A percentile compares a stretch with the other conserved stretches of the same genome.
These are phyloP conservation scores for Dissophora globulifera DNA, from an alignment of 192 early-diverging fungal genomes.

Conservation along the genomic window DNA sequence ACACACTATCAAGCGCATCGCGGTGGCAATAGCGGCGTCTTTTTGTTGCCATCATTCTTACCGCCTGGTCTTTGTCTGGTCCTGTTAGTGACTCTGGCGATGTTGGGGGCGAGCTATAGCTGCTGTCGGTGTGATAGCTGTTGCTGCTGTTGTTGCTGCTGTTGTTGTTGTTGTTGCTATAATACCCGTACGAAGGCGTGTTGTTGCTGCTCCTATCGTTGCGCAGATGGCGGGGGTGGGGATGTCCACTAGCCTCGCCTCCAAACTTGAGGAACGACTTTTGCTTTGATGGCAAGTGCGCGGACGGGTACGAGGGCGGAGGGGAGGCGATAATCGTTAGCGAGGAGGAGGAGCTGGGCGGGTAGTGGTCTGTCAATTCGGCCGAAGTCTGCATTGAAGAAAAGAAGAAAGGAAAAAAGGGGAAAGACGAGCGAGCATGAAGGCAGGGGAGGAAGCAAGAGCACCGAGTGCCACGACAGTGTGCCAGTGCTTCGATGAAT, in stretches of 20 bases:
- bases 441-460: neutral
- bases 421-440: neutral
- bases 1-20: neutral
- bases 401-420: neutral
- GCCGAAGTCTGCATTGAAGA: conserved; percentile 35
- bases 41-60: conserved; percentile 4
- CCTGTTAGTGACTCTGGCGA: conserved; percentile 6
- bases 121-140: neutral
- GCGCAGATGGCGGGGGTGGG: neutral
- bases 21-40: too few relatives aligned
- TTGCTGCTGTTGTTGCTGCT: conserved; percentile 1
- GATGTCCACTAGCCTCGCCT: conserved; percentile 1
- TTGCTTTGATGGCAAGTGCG: conserved; percentile 30
- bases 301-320: conserved; percentile 27
- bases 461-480: neutral
- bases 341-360: conserved; percentile 16
- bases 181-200: too few relatives aligned
- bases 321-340: conserved; percentile 32
- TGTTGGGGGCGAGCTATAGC: neutral
- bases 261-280: conserved; percentile 27
- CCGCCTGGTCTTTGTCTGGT: conserved; percentile 2
- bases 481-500: too few relatives aligned
- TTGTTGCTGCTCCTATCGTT: too few relatives aligned
- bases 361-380: conserved; percentile 4
- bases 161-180: neutral